Evolutionary conservation across 1,139 yeast species (phyloP).

Genomic region (Geotrichum fermentans): DNA sequence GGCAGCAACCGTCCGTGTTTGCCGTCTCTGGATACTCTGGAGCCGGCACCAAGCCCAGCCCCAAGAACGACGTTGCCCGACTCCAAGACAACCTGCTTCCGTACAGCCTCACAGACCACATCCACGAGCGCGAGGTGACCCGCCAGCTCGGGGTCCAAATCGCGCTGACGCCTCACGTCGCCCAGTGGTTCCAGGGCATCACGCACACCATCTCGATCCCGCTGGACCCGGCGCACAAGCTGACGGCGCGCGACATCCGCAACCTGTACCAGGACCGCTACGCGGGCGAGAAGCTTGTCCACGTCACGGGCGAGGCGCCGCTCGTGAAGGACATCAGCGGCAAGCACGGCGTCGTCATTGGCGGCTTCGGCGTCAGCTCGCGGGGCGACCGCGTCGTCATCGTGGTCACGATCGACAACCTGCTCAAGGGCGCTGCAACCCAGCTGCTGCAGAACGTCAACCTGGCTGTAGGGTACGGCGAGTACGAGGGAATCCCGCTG

Average conservation of each 20-base stretch:
- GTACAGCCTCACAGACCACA: slow-evolving; percentile 90
- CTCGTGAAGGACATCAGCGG: slow-evolving; percentile 85
- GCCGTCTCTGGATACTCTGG: slow-evolving; percentile 98
- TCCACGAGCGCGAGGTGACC: slow-evolving; percentile 90
- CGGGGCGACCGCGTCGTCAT: slow-evolving; percentile 85
- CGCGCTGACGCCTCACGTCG: slow-evolving; percentile 94
- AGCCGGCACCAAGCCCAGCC: slow-evolving; percentile 97
- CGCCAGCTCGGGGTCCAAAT: slow-evolving; percentile 69
- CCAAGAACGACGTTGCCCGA: slow-evolving; percentile 76
- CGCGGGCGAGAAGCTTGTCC: slow-evolving; percentile 77
- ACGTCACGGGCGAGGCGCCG: slow-evolving; percentile 86
- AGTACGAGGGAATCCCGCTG: slow-evolving; percentile 85
- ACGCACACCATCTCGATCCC: slow-evolving; percentile 89
- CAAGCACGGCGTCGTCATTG: slow-evolving; percentile 89
- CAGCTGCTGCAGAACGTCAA: slow-evolving; percentile 95
- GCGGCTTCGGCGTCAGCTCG: slow-evolving; percentile 90
- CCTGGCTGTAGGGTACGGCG: slow-evolving; percentile 81
- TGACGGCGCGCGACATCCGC: slow-evolving; percentile 77
- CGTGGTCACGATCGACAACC: slow-evolving; percentile 90
- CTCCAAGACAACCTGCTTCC: slow-evolving; percentile 83
- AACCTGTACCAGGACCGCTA: slow-evolving; percentile 83
- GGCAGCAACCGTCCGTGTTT: slow-evolving; percentile 71
- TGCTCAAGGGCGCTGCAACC: slow-evolving; percentile 96
- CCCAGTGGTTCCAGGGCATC: slow-evolving; percentile 98
- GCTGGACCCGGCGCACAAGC: slow-evolving; percentile 49